These are phyloP conservation scores for Puccinellia tenuiflora DNA, from an alignment of 176 grass and related monocot species.

Conservation along the genomic window DNA sequence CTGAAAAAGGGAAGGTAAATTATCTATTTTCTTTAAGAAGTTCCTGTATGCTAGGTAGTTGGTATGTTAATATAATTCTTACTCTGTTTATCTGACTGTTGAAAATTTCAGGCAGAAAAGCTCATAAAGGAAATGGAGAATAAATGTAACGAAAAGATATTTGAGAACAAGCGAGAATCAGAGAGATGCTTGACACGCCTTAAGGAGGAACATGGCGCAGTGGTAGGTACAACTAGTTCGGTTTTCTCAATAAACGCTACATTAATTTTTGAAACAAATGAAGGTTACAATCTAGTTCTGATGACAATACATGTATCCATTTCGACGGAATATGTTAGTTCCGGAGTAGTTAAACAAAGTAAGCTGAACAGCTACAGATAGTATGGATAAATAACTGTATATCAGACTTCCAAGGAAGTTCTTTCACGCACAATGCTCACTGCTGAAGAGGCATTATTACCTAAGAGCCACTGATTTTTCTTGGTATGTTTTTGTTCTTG, in stretches of 20 bases:
- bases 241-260: conserved; percentile 25
- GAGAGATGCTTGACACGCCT: conserved; percentile 46
- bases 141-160: conserved; percentile 67
- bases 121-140: conserved; percentile 76
- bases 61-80: conserved; percentile 1
- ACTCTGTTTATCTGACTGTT: conserved; percentile 28
- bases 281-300: conserved; percentile 5
- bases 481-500: not conserved
- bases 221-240: conserved; percentile 40
- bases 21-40: conserved; percentile 17
- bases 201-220: conserved; percentile 65
- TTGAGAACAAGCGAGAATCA: conserved; percentile 63
- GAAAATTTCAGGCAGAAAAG: conserved; percentile 64
- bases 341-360: conserved; percentile 23
- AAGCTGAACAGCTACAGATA: not conserved
- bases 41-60: not conserved
- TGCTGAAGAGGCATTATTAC: conserved; percentile 6
- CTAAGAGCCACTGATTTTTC: not conserved
- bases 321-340: conserved; percentile 8
- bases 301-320: not conserved
- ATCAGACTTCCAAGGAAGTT: not conserved
- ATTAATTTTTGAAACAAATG: conserved; percentile 22
- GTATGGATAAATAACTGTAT: conserved; percentile 2
- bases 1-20: conserved; percentile 75
- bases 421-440: not conserved